phyloP scores from a whole-genome alignment of 805 yeast species.

The Candida endomychidarum region DNA sequence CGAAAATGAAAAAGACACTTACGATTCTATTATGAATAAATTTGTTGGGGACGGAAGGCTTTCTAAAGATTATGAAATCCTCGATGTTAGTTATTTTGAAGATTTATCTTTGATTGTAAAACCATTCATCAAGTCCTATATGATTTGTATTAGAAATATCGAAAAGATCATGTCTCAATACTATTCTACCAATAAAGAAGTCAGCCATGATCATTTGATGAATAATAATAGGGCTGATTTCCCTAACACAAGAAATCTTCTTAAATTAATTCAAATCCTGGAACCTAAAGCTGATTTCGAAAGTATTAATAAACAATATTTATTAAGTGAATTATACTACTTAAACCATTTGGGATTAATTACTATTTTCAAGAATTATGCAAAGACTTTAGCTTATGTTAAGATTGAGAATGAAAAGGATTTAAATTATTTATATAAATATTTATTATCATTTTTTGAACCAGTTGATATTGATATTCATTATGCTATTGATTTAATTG shows the following conservation, averaged over 20 bases:
- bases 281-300: constrained; percentile 29
- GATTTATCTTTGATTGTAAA: constrained; percentile 14
- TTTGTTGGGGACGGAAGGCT: constrained; percentile 18
- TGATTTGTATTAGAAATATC: constrained; percentile 26
- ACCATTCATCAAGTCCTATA: constrained; percentile 15
- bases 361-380: constrained; percentile 39
- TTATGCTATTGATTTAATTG: constrained; percentile 36
- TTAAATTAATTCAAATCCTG: constrained; percentile 26
- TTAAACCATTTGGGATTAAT: constrained; percentile 35
- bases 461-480: constrained; percentile 22
- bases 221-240: constrained; percentile 23
- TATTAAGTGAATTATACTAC: constrained; percentile 39
- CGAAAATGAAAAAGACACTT: constrained; percentile 28
- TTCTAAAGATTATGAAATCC: constrained; percentile 19
- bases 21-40: constrained; percentile 28
- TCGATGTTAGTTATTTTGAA: constrained; percentile 24
- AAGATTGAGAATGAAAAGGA: constrained; percentile 28
- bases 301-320: constrained; percentile 42
- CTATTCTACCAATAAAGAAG: constrained; percentile 9
- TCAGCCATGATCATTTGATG: constrained; percentile 25
- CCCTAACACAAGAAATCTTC: constrained; percentile 34
- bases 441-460: constrained; percentile 21
- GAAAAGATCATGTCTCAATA: constrained; percentile 10
- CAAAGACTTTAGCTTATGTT: constrained; percentile 42
- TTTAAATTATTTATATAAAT: constrained; percentile 23